Evolutionary conservation across 2,329 filamentous ascomycete genomes (phyloP), one percentile per base, ranked within the genome.

Genomic region (Penicillium fuscoglaucum): DNA sequence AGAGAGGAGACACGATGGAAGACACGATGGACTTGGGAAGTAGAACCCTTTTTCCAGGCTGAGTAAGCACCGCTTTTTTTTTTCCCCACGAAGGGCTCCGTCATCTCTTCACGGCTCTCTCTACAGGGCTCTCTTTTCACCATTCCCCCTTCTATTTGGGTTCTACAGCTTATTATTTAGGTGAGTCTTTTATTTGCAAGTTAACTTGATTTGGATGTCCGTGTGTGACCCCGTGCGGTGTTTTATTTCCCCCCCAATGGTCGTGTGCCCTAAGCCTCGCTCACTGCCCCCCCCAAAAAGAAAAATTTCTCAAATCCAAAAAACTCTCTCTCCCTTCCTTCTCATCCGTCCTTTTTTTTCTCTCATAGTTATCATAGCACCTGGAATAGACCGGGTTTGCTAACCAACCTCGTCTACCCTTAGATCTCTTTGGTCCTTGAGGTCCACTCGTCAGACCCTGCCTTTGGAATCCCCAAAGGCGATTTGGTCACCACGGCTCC

Each of bases 381-480:
- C 39, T 50, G 46, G 47, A 26, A 7, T 13, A 12, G 9, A 35
- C 39, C 47, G 39, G 51, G 7, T 49, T 52, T 43, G 52, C 59
- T 61, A 49, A 61, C 41, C 15, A 9, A 9, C 10, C 19, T 24
- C 26, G 2, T 21, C 12, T 15, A 1, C n/a, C 13, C 37, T 45
- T 41, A 61, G 48, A 44, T 37, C 51, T 53, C 40, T 39, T 52
- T 28, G 54, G 35, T 26, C 21, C 24, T 53, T 37, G 8, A 35
- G 51, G 40, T 49, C 57, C 56, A 54, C 39, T 59, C 50, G 15
- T 58, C n/a, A 55, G 54, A 49, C 53, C 49, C 58, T 57, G 72
- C 74, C 74, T 78, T 77, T 76, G 74, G 73, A 68, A 53, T 52
- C 57, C 65, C 74, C 74, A 76, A 76, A 75, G 74, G 73, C 73